Percentiles rank a stretch among this genome's conserved stretches.
These are phyloP conservation scores for Didymella glomerata DNA, from an alignment of 2,329 filamentous ascomycete species.

Conservation along the genomic window DNA sequence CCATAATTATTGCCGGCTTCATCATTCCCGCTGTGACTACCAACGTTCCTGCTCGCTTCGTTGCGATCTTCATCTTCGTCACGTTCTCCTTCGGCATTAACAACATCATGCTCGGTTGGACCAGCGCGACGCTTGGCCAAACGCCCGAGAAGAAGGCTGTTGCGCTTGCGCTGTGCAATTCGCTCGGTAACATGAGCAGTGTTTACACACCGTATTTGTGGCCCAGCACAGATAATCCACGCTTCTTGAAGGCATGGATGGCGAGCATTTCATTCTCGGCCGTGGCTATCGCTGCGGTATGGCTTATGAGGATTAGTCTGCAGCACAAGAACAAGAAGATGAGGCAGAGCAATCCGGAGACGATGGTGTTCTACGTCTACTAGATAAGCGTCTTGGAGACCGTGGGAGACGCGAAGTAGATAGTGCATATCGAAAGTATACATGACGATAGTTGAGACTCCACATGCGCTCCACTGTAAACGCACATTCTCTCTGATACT, in stretches of 20 bases:
- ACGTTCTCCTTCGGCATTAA: slow-evolving; percentile 44
- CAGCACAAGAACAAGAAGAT: slow-evolving; percentile 39
- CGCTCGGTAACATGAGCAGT: slow-evolving; percentile 39
- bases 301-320: slow-evolving; percentile 36
- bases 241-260: slow-evolving; percentile 41
- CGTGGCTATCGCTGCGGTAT: slow-evolving; percentile 35
- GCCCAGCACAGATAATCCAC: slow-evolving; percentile 35
- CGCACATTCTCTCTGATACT: too few species aligned
- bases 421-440: too few species aligned
- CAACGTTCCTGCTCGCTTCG: slow-evolving; percentile 38
- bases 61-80: slow-evolving; percentile 44
- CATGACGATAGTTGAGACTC: too few species aligned
- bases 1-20: slow-evolving; percentile 55
- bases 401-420: too few species aligned
- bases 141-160: slow-evolving; percentile 45
- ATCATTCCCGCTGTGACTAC: slow-evolving; percentile 44
- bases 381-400: neutral
- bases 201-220: slow-evolving; percentile 42
- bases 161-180: slow-evolving; percentile 41
- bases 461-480: too few species aligned
- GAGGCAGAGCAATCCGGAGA: slow-evolving; percentile 12
- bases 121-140: slow-evolving; percentile 36
- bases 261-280: slow-evolving; percentile 39
- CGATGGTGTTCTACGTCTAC: slow-evolving; percentile 15
- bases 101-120: slow-evolving; percentile 44